Evolutionary conservation across 768 basidiomycete genomes (phyloP), one percentile per base, ranked within the genome.

Genomic region (Russula dissimulans): DNA sequence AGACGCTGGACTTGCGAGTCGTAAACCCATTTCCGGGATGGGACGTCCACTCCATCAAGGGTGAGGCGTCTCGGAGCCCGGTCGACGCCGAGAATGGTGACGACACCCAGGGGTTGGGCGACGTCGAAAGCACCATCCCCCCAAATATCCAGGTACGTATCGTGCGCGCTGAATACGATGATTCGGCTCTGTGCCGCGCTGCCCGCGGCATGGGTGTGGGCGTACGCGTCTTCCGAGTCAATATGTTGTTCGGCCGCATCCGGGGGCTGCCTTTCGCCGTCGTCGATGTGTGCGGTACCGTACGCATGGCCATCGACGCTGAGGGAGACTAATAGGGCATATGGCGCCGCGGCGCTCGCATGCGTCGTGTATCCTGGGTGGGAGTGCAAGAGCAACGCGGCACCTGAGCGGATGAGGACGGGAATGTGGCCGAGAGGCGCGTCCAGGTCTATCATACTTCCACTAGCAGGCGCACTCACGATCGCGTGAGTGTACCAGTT

Each of bases 351-450:
- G 4, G 79, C 77, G 0, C 87, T 89, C 69, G 86, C 86, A 55
- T 79, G 77, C 63, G 82, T 78, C 1, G 87, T 91, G 70, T 89
- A 88, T 1, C 71, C 82, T 9, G 88, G 85, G 54, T 76, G 61
- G 10, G 79, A 72, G 67, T 90, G 82, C 43, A 88, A 69, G 18
- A 90, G 78, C 11, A 91, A 69, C 34, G 82, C 82, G 17, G 85
- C 77, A 29, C 83, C 82, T 58, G 84, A 82, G n/a, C 88, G 81
- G 59, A 91, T 70, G 68, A 89, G 87, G 29, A 89, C 83, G 60
- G 85, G 85, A 71, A 91, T 89, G 67, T 88, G 83, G 17, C 83
- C 78, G 3, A 91, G 80, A 4, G 87, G 87, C 3, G 86, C 85
- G n/a, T 73, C 67, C 49, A 89, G 74, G 5, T 81, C 81, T 0